Conservation (phyloP, 2,329 filamentous ascomycete species). For the Acrocalymma vagum region DNA sequence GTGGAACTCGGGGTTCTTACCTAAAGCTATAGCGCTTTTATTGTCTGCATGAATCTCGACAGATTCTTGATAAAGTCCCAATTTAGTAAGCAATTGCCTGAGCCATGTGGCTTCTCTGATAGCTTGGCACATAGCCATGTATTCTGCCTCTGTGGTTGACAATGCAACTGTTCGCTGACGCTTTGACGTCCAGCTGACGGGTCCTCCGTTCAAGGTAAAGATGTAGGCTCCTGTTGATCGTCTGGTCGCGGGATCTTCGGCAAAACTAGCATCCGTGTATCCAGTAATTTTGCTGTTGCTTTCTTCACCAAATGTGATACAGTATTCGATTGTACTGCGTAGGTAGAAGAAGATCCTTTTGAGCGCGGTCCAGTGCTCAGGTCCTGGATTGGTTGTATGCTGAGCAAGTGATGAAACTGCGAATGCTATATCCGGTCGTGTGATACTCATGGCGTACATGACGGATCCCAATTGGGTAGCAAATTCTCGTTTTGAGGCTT, state of each 20-base stretch:
- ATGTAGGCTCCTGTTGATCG: slow-evolving; percentile 1
- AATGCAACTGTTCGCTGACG: slow-evolving; percentile 10
- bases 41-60: background rate
- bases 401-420: too few species aligned
- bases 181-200: slow-evolving; percentile 22
- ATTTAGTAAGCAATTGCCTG: background rate
- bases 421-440: too few species aligned
- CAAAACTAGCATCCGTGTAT: slow-evolving; percentile 25
- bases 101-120: slow-evolving; percentile 1
- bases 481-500: too few species aligned
- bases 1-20: slow-evolving; percentile 17
- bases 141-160: slow-evolving; percentile 2
- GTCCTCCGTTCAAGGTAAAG: slow-evolving; percentile 1
- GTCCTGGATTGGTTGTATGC: too few species aligned
- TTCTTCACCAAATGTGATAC: too few species aligned
- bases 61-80: slow-evolving; percentile 5
- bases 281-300: too few species aligned
- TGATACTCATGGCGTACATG: too few species aligned
- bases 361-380: too few species aligned
- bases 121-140: slow-evolving; percentile 1
- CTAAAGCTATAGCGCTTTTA: slow-evolving; percentile 3
- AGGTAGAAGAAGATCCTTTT: too few species aligned
- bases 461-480: too few species aligned
- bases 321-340: too few species aligned
- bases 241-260: background rate